Percentiles rank a stretch among this genome's conserved stretches.
Evolutionary conservation across 495 filamentous ascomycete species (phyloP).

Genomic region (Daldinia decipiens): DNA sequence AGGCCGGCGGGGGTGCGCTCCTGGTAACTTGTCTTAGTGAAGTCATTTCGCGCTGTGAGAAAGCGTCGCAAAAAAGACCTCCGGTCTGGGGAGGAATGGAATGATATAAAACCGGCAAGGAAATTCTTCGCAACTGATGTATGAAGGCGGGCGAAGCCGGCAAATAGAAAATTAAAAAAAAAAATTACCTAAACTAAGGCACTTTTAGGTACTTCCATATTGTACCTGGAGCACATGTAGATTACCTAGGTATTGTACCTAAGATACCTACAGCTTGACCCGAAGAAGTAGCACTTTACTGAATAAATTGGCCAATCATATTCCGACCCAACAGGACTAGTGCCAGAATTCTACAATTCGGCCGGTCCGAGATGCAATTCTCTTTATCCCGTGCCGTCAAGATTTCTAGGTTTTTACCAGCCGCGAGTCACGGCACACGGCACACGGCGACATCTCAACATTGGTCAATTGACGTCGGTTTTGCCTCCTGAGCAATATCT

Average conservation of each 20-base stretch:
- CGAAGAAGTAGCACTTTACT: conserved; percentile 1
- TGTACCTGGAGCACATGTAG: no score
- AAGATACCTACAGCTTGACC: conserved; percentile 2
- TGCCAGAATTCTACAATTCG: conserved; percentile 27
- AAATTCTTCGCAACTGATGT: conserved; percentile 41
- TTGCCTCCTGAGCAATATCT: background rate
- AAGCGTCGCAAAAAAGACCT: conserved; percentile 23
- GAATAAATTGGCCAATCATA: conserved; percentile 13
- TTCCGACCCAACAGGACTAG: background rate
- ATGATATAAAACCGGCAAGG: conserved; percentile 21
- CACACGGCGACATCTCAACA: conserved; percentile 10
- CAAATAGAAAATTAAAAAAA: conserved; percentile 31
- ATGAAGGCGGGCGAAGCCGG: conserved; percentile 43
- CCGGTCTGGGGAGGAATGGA: conserved; percentile 22
- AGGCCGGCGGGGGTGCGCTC: conserved; percentile 52
- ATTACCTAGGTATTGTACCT: no score
- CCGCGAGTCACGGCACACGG: background rate
- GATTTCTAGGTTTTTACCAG: conserved; percentile 30
- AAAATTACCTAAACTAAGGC: conserved; percentile 28
- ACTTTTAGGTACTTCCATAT: conserved; percentile 7
- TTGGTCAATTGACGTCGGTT: conserved; percentile 6
- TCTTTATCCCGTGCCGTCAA: conserved; percentile 24
- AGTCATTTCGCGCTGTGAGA: conserved; percentile 53
- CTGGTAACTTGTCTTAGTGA: conserved; percentile 56
- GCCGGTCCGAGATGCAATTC: conserved; percentile 27